phyloP scores from a whole-genome alignment of 2,329 filamentous ascomycete genomes.

The Phaeoacremonium minimum region DNA sequence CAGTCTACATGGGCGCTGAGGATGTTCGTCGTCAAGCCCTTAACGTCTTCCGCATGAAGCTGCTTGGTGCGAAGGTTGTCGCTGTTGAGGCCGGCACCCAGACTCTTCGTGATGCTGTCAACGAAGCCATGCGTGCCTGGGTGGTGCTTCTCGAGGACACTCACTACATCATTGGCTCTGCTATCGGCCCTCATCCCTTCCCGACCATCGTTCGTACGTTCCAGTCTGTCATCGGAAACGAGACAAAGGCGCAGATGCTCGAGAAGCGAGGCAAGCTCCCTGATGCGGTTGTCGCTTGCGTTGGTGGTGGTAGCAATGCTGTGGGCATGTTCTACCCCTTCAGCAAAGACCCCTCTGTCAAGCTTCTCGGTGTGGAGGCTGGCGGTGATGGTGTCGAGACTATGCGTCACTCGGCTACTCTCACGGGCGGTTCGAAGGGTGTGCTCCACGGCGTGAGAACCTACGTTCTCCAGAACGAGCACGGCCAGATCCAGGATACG shows the following conservation, averaged over 20 bases:
- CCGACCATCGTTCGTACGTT: conserved; percentile 96
- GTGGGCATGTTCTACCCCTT: conserved; percentile 99
- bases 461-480: conserved; percentile 87
- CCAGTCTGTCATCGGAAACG: conserved; percentile 92
- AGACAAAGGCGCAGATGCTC: conserved; percentile 90
- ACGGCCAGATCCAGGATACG: conserved; percentile 91
- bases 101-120: conserved; percentile 83
- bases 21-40: conserved; percentile 93
- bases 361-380: conserved; percentile 89
- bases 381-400: conserved; percentile 92
- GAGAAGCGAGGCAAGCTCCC: conserved; percentile 83
- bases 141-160: conserved; percentile 89
- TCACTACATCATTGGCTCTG: conserved; percentile 97
- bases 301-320: conserved; percentile 92
- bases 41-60: conserved; percentile 97
- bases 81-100: conserved; percentile 87
- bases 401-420: conserved; percentile 77
- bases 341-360: conserved; percentile 76
- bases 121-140: conserved; percentile 93
- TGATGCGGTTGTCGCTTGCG: conserved; percentile 93
- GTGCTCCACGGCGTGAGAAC: conserved; percentile 95
- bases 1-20: conserved; percentile 97
- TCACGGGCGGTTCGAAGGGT: conserved; percentile 81
- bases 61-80: conserved; percentile 88
- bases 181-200: conserved; percentile 96